Percentiles rank a stretch among this genome's conserved stretches.
These are phyloP conservation scores for Coriolopsis trogii DNA, from an alignment of 1,284 basidiomycete species.

Conservation along the genomic window DNA sequence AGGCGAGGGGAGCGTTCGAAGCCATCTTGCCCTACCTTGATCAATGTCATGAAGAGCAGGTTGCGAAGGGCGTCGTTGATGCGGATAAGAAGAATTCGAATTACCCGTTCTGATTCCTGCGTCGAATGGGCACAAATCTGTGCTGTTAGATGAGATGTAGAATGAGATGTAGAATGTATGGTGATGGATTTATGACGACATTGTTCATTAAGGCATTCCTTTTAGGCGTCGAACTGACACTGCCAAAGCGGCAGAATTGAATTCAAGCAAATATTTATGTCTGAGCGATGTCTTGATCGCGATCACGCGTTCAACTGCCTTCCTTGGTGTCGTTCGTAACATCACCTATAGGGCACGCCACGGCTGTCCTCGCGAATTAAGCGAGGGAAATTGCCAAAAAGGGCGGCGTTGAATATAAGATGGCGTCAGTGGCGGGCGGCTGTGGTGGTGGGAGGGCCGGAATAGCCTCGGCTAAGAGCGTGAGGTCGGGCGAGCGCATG, in stretches of 20 bases:
- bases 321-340: neutral
- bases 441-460: slow-evolving; percentile 1
- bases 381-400: neutral
- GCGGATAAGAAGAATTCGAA: slow-evolving; percentile 14
- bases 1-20: slow-evolving; percentile 54
- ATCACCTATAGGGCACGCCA: too few relatives aligned
- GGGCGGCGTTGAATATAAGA: neutral
- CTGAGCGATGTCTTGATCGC: too few relatives aligned
- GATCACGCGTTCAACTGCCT: neutral
- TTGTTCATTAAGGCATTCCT: too few relatives aligned
- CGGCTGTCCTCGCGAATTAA: too few relatives aligned
- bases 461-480: slow-evolving; percentile 6
- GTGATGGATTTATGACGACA: too few relatives aligned
- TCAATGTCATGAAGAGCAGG: slow-evolving; percentile 42
- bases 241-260: too few relatives aligned
- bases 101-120: slow-evolving; percentile 29
- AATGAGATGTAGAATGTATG: too few relatives aligned
- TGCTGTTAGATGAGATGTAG: too few relatives aligned
- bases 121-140: too few relatives aligned
- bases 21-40: slow-evolving; percentile 55
- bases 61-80: slow-evolving; percentile 25
- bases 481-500: neutral
- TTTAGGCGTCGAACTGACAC: too few relatives aligned
- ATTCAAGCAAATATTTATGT: too few relatives aligned
- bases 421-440: neutral